These are phyloP conservation scores for Venturia carpophila DNA, from an alignment of 2,329 filamentous ascomycete species.

Conservation along the genomic window DNA sequence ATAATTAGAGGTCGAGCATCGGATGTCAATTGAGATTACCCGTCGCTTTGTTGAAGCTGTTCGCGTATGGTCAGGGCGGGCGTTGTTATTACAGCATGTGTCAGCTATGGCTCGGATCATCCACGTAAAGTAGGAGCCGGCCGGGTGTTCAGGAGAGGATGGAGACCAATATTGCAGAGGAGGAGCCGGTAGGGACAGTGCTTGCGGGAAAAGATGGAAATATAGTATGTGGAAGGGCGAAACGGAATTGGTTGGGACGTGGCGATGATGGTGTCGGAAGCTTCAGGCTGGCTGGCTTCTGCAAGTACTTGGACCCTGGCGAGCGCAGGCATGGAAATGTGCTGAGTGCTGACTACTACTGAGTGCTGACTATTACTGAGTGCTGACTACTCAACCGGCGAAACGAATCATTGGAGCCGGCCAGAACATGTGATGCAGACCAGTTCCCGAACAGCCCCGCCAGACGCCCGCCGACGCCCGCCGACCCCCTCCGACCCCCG, in stretches of 20 bases:
- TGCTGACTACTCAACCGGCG: background rate
- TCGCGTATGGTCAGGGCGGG: background rate
- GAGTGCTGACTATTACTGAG: no score
- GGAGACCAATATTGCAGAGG: no score
- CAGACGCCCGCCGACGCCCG: no score
- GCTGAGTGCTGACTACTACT: no score
- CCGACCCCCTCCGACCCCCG: no score
- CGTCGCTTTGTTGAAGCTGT: background rate
- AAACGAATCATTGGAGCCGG: background rate
- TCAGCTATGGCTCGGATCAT: background rate
- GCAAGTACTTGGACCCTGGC: no score
- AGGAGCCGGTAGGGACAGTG: background rate
- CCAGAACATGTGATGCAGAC: conserved; percentile 2
- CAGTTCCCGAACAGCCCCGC: no score
- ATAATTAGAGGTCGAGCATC: background rate
- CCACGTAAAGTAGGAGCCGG: background rate
- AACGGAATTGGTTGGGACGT: conserved; percentile 2
- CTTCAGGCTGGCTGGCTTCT: background rate
- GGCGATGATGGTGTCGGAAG: background rate
- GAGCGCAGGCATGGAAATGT: no score
- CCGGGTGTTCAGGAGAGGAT: background rate
- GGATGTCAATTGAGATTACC: background rate
- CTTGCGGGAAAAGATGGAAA: background rate
- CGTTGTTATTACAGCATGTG: background rate
- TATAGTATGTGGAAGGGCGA: background rate